These are phyloP conservation scores for Diplodia scrobiculata DNA, from an alignment of 2,329 filamentous ascomycete genomes.

Conservation along the genomic window DNA sequence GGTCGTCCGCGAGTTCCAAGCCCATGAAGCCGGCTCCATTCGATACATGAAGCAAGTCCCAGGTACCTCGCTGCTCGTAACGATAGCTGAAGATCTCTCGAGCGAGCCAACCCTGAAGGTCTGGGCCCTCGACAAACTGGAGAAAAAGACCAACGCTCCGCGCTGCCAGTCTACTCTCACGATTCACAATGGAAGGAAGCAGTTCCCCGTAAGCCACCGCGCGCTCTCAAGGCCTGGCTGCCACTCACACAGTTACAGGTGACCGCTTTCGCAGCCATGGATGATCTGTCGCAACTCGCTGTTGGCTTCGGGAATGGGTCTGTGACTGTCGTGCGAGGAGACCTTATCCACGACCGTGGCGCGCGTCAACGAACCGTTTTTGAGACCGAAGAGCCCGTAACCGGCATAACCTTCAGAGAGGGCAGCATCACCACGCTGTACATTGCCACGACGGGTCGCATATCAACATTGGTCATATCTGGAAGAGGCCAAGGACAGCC, in stretches of 20 bases:
- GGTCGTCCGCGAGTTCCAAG: slow-evolving; percentile 80
- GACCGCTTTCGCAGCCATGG: slow-evolving; percentile 82
- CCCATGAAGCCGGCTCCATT: slow-evolving; percentile 76
- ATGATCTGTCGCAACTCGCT: slow-evolving; percentile 88
- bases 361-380: slow-evolving; percentile 93
- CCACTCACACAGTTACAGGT: slow-evolving; percentile 57
- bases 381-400: slow-evolving; percentile 95
- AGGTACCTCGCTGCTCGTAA: slow-evolving; percentile 82
- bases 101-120: slow-evolving; percentile 89
- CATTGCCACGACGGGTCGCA: slow-evolving; percentile 84
- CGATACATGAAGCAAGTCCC: slow-evolving; percentile 92
- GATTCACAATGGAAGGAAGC: slow-evolving; percentile 86
- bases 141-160: slow-evolving; percentile 89
- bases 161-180: slow-evolving; percentile 82
- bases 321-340: slow-evolving; percentile 89
- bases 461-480: slow-evolving; percentile 82
- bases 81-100: slow-evolving; percentile 82
- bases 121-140: slow-evolving; percentile 92
- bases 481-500: slow-evolving; percentile 87
- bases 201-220: slow-evolving; percentile 69
- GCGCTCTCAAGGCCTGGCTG: neutral
- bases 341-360: slow-evolving; percentile 91
- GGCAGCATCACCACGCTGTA: slow-evolving; percentile 74
- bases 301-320: slow-evolving; percentile 95
- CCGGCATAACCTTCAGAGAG: slow-evolving; percentile 77